Base-by-base conservation (phyloP, 2,329 filamentous ascomycete species). In the Penicillium griseofulvum region DNA sequence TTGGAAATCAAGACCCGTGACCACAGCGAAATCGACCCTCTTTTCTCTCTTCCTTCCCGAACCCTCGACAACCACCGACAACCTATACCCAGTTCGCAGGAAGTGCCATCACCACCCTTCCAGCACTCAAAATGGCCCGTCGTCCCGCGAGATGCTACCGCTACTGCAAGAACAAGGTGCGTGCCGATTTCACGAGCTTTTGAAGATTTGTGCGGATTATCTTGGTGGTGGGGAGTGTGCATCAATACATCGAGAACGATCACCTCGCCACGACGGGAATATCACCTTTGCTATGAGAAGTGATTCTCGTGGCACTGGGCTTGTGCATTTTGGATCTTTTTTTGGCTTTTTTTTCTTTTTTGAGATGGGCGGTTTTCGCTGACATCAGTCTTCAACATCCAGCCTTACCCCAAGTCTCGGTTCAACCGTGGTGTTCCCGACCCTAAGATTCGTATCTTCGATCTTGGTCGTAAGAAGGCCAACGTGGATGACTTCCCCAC, bases 151-250 rank as follows among this genome's bases (percentile, higher is more conserved):
- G 94, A 85, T 99, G 94, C 85, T 99, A 96, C 87, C 89, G 94
- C 78, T 99, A 99, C 90, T 99, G 94, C 92, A 99, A 99, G 91
- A 99, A 97, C 89, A 97, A 97, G 91, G 91, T 96, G 78, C 82
- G 88, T 80, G 52, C 59, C 55, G 62, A 64, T 56, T 58, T 62
- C 55, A 31, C 45, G 34, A 28, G 44, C 33, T 51, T 57, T 52
- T 56, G 55, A 59, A 53, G 54, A 52, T 57, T 66, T 59, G 65
- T 71, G 60, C 68, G 65, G 66, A 53, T 49, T 48, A 57, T 44
- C 59, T 70, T 64, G 65, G 63, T 69, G 71, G 67, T 73, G 70
- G 68, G 64, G 60, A 54, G 54, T 37, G 33, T 43, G 49, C 49
- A 56, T 42, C 26, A 38, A 49, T 29, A 43, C 39, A 44, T 56